Conservation (phyloP, 345 rosid species). For the Toxicodendron radicans region DNA sequence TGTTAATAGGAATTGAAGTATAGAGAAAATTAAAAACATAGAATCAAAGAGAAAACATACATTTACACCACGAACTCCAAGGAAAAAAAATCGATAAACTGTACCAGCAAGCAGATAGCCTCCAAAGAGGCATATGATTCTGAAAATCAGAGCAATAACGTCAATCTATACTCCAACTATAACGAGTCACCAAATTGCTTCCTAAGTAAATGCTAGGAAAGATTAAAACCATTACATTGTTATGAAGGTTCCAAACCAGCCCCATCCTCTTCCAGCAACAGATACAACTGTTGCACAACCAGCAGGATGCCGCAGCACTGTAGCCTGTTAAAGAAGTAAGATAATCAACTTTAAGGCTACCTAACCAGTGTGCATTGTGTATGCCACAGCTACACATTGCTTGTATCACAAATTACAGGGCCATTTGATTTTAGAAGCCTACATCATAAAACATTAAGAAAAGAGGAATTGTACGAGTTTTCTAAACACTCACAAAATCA, state of each 20-base stretch:
- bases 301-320: conserved; percentile 79
- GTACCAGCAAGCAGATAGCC: conserved; percentile 72
- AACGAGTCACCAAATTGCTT: background rate
- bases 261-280: conserved; percentile 65
- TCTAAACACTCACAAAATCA: conserved; percentile 61
- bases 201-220: background rate
- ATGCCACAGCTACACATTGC: background rate
- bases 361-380: background rate
- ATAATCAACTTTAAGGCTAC: conserved; percentile 13
- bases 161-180: conserved; percentile 22
- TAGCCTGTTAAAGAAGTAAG: conserved; percentile 44
- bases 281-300: conserved; percentile 71
- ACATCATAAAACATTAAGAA: conserved; percentile 3
- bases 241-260: conserved; percentile 72
- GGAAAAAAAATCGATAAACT: conserved; percentile 68
- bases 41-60: conserved; percentile 44
- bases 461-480: conserved; percentile 15
- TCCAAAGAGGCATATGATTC: conserved; percentile 73
- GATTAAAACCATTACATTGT: conserved; percentile 44
- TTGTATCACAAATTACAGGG: background rate
- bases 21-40: background rate
- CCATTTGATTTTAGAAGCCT: background rate
- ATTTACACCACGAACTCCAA: conserved; percentile 64
- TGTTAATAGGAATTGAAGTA: background rate
- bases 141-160: conserved; percentile 31